Evolutionary conservation across 495 filamentous ascomycete genomes (phyloP).

Genomic region (Aspergillus incahuasiensis): DNA sequence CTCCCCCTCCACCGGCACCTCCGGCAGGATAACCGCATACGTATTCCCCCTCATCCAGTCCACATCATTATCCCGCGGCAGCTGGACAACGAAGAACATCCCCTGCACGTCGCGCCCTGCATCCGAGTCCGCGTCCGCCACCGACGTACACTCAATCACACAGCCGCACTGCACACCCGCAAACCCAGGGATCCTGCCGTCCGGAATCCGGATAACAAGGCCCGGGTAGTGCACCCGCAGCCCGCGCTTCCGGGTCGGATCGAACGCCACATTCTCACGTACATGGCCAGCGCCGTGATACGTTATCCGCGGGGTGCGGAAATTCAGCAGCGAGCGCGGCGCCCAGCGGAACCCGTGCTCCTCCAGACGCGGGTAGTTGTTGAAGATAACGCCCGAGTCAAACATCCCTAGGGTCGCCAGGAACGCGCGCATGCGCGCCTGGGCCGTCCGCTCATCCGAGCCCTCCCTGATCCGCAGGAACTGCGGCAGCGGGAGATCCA

Average conservation of each 20-base stretch:
- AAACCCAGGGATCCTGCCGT: not conserved
- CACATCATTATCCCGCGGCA: not conserved
- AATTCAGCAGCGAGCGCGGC: constrained; percentile 4
- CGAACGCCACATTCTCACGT: not conserved
- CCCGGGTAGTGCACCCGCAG: constrained; percentile 2
- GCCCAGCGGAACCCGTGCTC: constrained; percentile 7
- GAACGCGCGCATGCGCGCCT: not conserved
- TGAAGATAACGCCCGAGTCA: not conserved
- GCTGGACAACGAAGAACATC: constrained; percentile 7
- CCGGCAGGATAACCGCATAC: constrained; percentile 4
- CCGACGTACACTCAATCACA: constrained; percentile 2
- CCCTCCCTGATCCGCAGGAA: not conserved
- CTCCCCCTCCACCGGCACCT: not conserved
- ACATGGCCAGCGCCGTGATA: not conserved
- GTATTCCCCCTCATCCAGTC: not conserved
- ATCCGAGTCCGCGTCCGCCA: not conserved
- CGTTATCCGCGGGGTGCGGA: constrained; percentile 1
- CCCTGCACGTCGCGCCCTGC: not conserved
- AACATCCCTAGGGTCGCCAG: not conserved
- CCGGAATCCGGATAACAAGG: not conserved
- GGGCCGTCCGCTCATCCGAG: not conserved
- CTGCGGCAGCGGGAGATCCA: not conserved
- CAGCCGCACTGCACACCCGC: not conserved
- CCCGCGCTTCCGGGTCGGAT: not conserved
- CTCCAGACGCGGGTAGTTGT: constrained; percentile 9